Base-by-base conservation (phyloP, 352 stramenopile genomes). In the Phytophthora rubi region DNA sequence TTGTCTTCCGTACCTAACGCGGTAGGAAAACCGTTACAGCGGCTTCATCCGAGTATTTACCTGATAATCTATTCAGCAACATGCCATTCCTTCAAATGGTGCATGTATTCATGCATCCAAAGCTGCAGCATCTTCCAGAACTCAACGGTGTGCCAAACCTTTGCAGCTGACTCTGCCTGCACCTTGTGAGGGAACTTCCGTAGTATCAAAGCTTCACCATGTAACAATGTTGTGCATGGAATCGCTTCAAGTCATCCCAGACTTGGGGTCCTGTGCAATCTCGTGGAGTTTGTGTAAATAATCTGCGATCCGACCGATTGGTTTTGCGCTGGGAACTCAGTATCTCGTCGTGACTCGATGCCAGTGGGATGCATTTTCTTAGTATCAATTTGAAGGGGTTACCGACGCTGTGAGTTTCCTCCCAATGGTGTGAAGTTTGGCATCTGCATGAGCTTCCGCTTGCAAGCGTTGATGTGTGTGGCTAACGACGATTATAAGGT, bases 371-470 rank as follows among this genome's bases (percentile, higher is more conserved):
- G 9, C 30, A 0, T 15, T 70, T 4, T 45, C 45, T 5, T 32
- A 13, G 30, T 37, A 16, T 32, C 15, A 23, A 10, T 33, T 70
- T n/a, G 44, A 54, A 52, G 48, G 63, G 1, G 55, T 67, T 55
- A 26, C 18, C 6, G 48, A 23, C 47, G 37, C 0, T 75, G 53
- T 7, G 53, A 73, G n/a, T 56, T 45, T 28, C 53, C 59, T 32
- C 15, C n/a, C 23, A 42, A 45, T 1, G 62, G 53, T 7, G 59
- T 53, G 1, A 33, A 51, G 4, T 23, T 70, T 10, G 61, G 61
- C 0, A 80, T 82, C 23, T 82, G 75, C 71, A 72, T 73, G 56
- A 80, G 73, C 53, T 53, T 47, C 15, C 30, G 51, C 1, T 45
- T 80, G 64, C 64, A 70, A 23, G 57, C 67, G 13, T 45, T 80